A percentile compares a stretch with the other conserved stretches of the same genome.
These are phyloP conservation scores for Coemansia sp. DNA, from an alignment of 192 early-diverging fungal genomes.

Conservation along the genomic window DNA sequence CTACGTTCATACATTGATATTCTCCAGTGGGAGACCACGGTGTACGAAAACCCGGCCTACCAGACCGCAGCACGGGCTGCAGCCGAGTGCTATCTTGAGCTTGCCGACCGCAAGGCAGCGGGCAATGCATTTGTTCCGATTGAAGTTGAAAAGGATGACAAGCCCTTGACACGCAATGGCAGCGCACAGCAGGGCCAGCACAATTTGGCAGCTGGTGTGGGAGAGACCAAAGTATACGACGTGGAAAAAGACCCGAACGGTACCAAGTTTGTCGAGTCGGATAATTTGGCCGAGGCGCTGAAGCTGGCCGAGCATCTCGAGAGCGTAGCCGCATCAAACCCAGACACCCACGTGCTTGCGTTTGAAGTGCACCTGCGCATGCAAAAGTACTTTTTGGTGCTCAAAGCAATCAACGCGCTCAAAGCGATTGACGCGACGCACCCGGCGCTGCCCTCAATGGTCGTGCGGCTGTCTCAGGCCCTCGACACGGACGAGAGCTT, in stretches of 20 bases:
- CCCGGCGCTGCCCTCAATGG: constrained; percentile 36
- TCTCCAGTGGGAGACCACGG: constrained; percentile 72
- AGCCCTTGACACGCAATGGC: constrained; percentile 54
- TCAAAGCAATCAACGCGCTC: constrained; percentile 48
- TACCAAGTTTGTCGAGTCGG: constrained; percentile 54
- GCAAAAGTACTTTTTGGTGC: constrained; percentile 53
- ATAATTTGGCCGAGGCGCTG: constrained; percentile 70
- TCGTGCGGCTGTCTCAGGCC: constrained; percentile 24
- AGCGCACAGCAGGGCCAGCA: constrained; percentile 60
- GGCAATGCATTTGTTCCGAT: constrained; percentile 42
- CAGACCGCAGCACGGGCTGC: constrained; percentile 75
- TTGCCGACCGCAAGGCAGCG: constrained; percentile 49
- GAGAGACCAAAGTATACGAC: constrained; percentile 56
- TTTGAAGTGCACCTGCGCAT: constrained; percentile 54
- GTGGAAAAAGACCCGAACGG: constrained; percentile 47
- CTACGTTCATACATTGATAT: constrained; percentile 83
- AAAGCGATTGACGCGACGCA: constrained; percentile 32
- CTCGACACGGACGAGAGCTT: constrained; percentile 42
- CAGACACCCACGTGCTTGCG: constrained; percentile 33
- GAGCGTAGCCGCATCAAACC: constrained; percentile 15
- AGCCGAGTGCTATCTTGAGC: constrained; percentile 59
- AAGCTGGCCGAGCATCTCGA: constrained; percentile 75
- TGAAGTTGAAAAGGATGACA: constrained; percentile 12
- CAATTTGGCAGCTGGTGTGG: constrained; percentile 43
- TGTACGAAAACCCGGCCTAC: constrained; percentile 72